phyloP scores from a whole-genome alignment of 2,329 filamentous ascomycete genomes.

The Pyricularia sp. region DNA sequence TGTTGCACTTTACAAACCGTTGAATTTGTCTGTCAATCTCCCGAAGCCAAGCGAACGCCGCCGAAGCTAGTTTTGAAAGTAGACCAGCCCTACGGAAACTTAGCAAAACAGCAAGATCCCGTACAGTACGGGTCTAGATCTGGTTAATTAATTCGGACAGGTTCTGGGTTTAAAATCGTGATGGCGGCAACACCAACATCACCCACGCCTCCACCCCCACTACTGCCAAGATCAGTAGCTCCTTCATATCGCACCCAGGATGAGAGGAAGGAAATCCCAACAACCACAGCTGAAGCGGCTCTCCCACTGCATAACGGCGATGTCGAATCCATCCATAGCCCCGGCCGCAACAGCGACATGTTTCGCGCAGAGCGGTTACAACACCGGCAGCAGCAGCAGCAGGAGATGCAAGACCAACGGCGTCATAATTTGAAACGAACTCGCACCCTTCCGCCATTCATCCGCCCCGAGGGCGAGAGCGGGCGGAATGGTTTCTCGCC shows the following conservation, averaged over 20 bases:
- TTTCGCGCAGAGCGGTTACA: neutral
- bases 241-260: neutral
- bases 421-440: conserved; percentile 4
- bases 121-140: neutral
- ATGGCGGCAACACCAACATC: neutral
- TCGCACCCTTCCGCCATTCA: conserved; percentile 6
- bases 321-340: neutral
- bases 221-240: neutral
- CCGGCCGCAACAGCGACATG: neutral
- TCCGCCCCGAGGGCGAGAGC: conserved; percentile 49
- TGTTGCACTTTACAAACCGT: neutral
- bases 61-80: neutral
- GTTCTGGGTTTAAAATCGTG: too few relatives aligned
- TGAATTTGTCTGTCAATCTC: neutral
- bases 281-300: neutral
- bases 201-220: neutral
- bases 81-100: neutral
- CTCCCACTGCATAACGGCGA: conserved; percentile 7
- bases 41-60: neutral
- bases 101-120: neutral
- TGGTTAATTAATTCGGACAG: too few relatives aligned
- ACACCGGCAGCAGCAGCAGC: conserved; percentile 1
- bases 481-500: conserved; percentile 58
- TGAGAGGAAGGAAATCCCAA: conserved; percentile 2
- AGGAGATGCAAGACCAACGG: neutral